Evolutionary conservation across 2,329 filamentous ascomycete genomes (phyloP).

Genomic region (Scedosporium minutisporum): DNA sequence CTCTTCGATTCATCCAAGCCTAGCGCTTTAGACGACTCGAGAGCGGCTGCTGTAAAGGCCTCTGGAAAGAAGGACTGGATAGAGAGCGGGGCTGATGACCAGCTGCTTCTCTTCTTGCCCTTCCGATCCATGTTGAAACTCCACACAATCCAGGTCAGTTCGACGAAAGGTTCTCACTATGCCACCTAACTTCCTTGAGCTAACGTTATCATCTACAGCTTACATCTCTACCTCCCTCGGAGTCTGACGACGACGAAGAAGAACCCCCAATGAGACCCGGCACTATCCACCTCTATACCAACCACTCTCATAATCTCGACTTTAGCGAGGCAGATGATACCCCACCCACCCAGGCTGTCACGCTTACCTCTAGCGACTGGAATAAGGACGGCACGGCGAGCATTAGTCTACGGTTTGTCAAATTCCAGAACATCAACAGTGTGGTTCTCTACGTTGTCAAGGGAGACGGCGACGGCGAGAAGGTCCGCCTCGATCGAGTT

Average conservation of each 20-base stretch:
- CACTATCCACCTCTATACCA: conserved; percentile 77
- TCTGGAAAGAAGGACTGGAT: conserved; percentile 63
- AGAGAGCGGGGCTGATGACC: conserved; percentile 93
- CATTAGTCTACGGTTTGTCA: conserved; percentile 76
- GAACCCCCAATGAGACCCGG: conserved; percentile 72
- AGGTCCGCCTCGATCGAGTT: conserved; percentile 71
- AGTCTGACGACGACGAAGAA: conserved; percentile 57
- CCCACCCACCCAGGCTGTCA: conserved; percentile 68
- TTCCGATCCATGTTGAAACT: conserved; percentile 85
- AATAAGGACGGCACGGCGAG: conserved; percentile 65
- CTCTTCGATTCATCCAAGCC: conserved; percentile 66
- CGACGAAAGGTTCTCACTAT: not conserved
- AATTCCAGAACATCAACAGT: conserved; percentile 89
- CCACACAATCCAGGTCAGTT: conserved; percentile 61
- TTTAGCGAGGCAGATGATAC: conserved; percentile 92
- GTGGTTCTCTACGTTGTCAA: conserved; percentile 83
- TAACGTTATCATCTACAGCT: conserved; percentile 44
- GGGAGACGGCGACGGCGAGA: conserved; percentile 74
- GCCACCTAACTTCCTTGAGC: not conserved
- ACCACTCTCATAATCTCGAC: conserved; percentile 80
- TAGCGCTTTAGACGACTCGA: conserved; percentile 48
- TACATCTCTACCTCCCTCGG: conserved; percentile 62
- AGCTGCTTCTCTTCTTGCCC: conserved; percentile 85
- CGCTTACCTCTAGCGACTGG: conserved; percentile 70
- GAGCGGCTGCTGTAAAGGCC: conserved; percentile 26